Conservation (phyloP, 257 asterid genomes). For the Perilla frutescens region DNA sequence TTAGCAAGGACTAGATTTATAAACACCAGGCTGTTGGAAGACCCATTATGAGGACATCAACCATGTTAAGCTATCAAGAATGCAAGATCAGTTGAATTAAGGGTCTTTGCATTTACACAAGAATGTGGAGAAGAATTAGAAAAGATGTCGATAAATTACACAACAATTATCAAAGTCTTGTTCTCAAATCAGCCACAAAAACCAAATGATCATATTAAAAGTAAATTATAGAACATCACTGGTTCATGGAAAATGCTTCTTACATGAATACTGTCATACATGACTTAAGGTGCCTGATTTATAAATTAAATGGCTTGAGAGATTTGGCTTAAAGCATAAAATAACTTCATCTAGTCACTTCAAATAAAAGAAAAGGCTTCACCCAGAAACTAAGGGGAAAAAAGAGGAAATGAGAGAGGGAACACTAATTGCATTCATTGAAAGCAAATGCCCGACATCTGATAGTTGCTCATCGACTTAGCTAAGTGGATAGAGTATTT, state of each 20-base stretch:
- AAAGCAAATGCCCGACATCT: not conserved
- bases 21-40: not conserved
- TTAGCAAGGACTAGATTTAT: not conserved
- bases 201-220: not conserved
- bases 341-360: not conserved
- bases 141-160: not conserved
- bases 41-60: not conserved
- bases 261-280: not conserved
- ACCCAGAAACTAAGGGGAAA: not conserved
- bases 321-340: not conserved
- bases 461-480: conserved; percentile 8
- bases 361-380: conserved; percentile 1
- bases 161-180: not conserved
- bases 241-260: not conserved
- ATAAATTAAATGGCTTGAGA: not conserved
- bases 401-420: not conserved
- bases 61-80: not conserved
- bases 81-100: not conserved
- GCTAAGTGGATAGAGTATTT: not conserved
- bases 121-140: not conserved
- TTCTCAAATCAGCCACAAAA: not conserved
- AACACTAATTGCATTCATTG: not conserved
- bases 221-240: not conserved
- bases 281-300: too few relatives aligned
- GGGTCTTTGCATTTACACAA: not conserved